Conservation (phyloP, 1,284 basidiomycete species). For the Ustilago nuda region DNA sequence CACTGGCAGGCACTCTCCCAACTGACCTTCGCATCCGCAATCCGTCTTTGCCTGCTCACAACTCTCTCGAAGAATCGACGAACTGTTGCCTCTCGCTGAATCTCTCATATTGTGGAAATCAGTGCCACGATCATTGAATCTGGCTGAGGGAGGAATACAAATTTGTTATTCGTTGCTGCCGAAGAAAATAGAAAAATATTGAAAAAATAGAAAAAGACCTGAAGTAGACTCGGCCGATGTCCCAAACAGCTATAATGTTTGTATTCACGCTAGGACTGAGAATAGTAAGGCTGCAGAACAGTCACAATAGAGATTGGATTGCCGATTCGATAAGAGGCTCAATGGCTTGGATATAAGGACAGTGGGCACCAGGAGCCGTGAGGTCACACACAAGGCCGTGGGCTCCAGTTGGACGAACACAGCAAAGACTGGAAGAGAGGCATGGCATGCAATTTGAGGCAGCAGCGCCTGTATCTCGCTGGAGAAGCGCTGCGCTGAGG, state of each 20-base stretch:
- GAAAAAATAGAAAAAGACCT: not conserved
- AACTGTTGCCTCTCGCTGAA: not conserved
- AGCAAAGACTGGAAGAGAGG: not conserved
- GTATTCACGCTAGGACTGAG: not conserved
- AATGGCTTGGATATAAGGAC: slow-evolving; percentile 14
- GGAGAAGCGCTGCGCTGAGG: not conserved
- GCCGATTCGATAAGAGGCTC: not conserved
- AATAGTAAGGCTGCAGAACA: not conserved
- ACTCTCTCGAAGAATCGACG: not conserved
- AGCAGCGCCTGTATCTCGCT: slow-evolving; percentile 30
- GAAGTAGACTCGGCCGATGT: slow-evolving; percentile 10
- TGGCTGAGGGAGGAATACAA: too few relatives aligned
- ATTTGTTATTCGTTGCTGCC: too few relatives aligned
- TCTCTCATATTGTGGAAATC: not conserved
- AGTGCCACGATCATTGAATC: too few relatives aligned
- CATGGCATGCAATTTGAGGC: slow-evolving; percentile 14
- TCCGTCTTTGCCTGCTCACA: not conserved
- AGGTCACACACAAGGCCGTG: slow-evolving; percentile 7
- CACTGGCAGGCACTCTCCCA: not conserved
- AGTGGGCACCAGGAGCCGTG: not conserved
- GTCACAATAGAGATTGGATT: slow-evolving; percentile 7
- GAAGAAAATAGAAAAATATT: too few relatives aligned
- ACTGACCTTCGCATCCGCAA: not conserved
- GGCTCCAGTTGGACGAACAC: slow-evolving; percentile 1
- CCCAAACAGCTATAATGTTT: not conserved